Evolutionary conservation across 2,329 filamentous ascomycete genomes (phyloP).

Genomic region (Whalleya microplaca): DNA sequence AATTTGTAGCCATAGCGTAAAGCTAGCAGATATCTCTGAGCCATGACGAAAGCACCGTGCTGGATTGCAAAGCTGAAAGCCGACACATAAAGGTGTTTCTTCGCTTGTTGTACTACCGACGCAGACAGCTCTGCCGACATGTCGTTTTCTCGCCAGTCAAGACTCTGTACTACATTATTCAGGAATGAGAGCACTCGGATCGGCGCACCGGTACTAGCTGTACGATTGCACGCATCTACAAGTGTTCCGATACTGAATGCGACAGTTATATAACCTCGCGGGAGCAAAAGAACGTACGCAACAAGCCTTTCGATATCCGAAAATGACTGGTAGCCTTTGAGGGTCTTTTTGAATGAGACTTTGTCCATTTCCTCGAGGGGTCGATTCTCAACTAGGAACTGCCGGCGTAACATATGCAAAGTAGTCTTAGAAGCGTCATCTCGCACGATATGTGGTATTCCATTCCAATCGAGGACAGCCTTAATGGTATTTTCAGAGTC

Average conservation of each 20-base stretch:
- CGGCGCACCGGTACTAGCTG: slow-evolving; percentile 18
- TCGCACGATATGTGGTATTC: slow-evolving; percentile 30
- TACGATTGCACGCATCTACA: neutral
- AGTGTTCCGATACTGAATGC: slow-evolving; percentile 14
- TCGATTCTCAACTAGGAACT: slow-evolving; percentile 1
- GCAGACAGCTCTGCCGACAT: slow-evolving; percentile 36
- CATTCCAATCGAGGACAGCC: slow-evolving; percentile 30
- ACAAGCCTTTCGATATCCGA: slow-evolving; percentile 33
- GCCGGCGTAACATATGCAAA: slow-evolving; percentile 35
- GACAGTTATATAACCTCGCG: slow-evolving; percentile 19
- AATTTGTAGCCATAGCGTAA: neutral
- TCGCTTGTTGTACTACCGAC: slow-evolving; percentile 35
- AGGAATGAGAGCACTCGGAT: slow-evolving; percentile 40
- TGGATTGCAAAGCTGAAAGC: no score
- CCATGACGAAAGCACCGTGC: neutral
- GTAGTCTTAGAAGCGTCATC: slow-evolving; percentile 22
- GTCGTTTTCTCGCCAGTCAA: slow-evolving; percentile 29
- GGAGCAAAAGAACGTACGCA: slow-evolving; percentile 20
- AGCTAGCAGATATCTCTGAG: slow-evolving; percentile 23
- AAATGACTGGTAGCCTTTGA: slow-evolving; percentile 18
- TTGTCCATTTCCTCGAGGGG: neutral
- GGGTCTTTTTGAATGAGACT: slow-evolving; percentile 1
- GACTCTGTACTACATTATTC: slow-evolving; percentile 44
- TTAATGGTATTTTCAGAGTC: neutral
- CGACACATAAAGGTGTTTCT: no score